Evolutionary conservation across 441 rosid species (phyloP), one percentile per base, ranked within the genome.

Genomic region (Syzygium malaccense): DNA sequence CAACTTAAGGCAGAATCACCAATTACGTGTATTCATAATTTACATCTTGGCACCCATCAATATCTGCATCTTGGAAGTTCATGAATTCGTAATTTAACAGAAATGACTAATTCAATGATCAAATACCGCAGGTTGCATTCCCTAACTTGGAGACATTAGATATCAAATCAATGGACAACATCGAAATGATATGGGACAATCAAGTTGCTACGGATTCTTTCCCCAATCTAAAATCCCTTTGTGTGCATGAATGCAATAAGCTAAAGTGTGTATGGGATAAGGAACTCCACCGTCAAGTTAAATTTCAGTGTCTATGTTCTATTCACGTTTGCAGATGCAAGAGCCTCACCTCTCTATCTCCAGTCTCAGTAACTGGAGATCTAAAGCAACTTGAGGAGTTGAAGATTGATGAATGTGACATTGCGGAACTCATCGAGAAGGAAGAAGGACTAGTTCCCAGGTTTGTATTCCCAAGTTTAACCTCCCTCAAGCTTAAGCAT

Each of bases 281-380:
- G 28, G 80, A 71, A 19, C 8, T 19, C 48, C 14, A 68, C 8
- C 0, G 0, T 71, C 80, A 19, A 10, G 45, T 71, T 33, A 20
- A 71, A 5, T 71, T 71, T 1, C 15, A 71, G 0, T 2, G 2
- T 19, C 80, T 71, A 10, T 15, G 0, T 37, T 33, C 0, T 1
- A 0, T 33, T 33, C 5, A 2, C 49, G 2, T 71, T 71, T 0
- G 0, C 0, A 0, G 6, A 5, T 71, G 79, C 2, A 0, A 11
- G 13, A 10, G 79, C 26, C 48, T 68, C 2, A 0, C 79, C 14
- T 33, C 26, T 68, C 25, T 33, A 2, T 68, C 33, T 68, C 1
- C 48, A 0, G 0, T 25, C 14, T 33, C 14, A 0, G 10, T 68
- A 10, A 14, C 3, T 0, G 18, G 0, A 19, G 26, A 33, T 33